Conservation (phyloP, 106 monocot species). For the Cymbidium sinense region DNA sequence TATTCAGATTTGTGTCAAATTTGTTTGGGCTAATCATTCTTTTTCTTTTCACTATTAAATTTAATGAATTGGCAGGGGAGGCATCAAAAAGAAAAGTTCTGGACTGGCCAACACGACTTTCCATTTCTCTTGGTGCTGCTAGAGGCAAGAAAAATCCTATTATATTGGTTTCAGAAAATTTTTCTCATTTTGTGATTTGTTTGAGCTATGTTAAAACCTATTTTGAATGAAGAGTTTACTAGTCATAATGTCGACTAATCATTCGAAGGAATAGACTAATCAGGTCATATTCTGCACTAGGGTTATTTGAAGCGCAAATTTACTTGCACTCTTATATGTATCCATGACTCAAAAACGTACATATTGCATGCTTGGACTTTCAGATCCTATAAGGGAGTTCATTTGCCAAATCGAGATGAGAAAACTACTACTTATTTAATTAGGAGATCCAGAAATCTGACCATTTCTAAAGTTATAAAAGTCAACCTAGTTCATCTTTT, state of each 20-base stretch:
- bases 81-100: constrained; percentile 58
- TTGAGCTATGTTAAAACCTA: background rate
- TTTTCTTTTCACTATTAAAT: background rate
- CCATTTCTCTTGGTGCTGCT: constrained; percentile 54
- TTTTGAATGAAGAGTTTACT: background rate
- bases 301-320: background rate
- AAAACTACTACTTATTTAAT: background rate
- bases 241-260: background rate
- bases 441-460: background rate
- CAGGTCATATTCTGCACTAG: background rate
- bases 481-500: background rate
- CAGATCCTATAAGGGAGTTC: background rate
- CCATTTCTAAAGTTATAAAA: background rate
- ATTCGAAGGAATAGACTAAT: background rate
- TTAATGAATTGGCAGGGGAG: constrained; percentile 26
- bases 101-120: constrained; percentile 57
- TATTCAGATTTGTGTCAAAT: constrained; percentile 6
- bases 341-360: background rate
- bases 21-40: background rate
- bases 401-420: background rate
- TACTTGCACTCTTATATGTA: background rate
- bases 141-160: constrained; percentile 28
- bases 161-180: background rate
- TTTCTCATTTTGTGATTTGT: background rate
- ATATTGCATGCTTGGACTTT: background rate